Evolutionary conservation across 2,329 filamentous ascomycete genomes (phyloP).

Genomic region (Fusarium sp.): DNA sequence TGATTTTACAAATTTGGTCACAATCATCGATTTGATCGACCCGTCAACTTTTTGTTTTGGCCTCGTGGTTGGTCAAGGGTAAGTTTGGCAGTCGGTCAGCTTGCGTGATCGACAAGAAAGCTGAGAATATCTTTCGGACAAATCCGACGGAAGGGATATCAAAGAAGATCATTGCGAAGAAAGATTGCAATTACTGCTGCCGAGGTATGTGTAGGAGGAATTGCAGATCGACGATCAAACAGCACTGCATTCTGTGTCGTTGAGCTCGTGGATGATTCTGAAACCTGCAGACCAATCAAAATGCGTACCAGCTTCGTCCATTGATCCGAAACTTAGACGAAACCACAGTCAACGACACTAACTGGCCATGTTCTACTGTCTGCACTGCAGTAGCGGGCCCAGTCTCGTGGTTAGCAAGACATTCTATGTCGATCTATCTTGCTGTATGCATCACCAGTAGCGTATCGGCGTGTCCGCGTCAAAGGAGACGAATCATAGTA

Average conservation of each 20-base stretch:
- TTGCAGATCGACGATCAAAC: constrained; percentile 12
- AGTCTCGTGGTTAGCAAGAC: constrained; percentile 26
- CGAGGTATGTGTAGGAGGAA: background rate
- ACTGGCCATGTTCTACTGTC: constrained; percentile 13
- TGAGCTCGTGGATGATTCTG: background rate
- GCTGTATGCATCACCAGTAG: background rate
- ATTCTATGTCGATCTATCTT: constrained; percentile 24
- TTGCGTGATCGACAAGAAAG: constrained; percentile 5
- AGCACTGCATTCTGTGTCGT: constrained; percentile 18
- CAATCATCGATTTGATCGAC: background rate
- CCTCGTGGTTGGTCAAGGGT: constrained; percentile 15
- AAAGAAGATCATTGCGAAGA: background rate
- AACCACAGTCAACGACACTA: constrained; percentile 14
- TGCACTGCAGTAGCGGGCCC: constrained; percentile 7
- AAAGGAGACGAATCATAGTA: constrained; percentile 22
- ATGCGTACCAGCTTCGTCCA: constrained; percentile 2
- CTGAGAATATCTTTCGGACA: constrained; percentile 10
- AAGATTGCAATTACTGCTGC: background rate
- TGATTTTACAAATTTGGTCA: background rate
- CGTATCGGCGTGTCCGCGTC: constrained; percentile 34
- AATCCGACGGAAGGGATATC: background rate
- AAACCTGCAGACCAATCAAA: constrained; percentile 19
- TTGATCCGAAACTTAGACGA: constrained; percentile 25
- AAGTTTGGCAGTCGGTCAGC: background rate
- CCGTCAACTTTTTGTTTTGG: background rate